Evolutionary conservation across 2,329 filamentous ascomycete species (phyloP), one percentile per base, ranked within the genome.

Genomic region (Aspergillus sojae): DNA sequence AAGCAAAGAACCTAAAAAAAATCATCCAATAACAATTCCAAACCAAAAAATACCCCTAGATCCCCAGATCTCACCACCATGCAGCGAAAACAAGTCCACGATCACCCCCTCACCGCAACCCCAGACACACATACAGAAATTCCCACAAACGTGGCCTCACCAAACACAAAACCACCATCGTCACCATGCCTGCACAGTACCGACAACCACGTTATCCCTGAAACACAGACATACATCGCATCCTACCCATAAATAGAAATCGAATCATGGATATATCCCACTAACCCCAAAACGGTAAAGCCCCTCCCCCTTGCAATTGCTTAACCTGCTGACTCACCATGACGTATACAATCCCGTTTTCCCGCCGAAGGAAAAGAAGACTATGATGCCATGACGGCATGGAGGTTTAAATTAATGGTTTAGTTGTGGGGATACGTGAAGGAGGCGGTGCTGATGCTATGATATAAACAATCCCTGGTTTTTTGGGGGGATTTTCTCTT

Each of bases 251-350:
- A 36, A 36, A 36, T 36, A 16, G 34, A 36, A 36, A 36, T 16
- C 34, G 5, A 36, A 36, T 5, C 34, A 28, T 28, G 26, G 26
- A 28, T 16, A 36, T 16, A 36, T 46, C n/a, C n/a, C 21, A 28
- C 48, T 52, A 52, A 11, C 48, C 48, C 48, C 10, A 34, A 34
- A 34, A 9, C 14, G 28, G 46, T 5, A 11, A 32, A 32, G 28
- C 16, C 2, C 48, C 28, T 23, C n/a, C 9, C n/a, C 10, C n/a
- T 6, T 21, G n/a, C 16, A 11, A 32, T 52, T 52, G 28, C 48
- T 34, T 52, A 52, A 43, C 5, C 34, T 43, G 60, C 62, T 64
- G 45, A 64, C 56, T 56, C 62, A 62, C 56, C 62, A 64, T 64
- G 62, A 64, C 62, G 62, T 64, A 62, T 6, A n/a, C 48, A 10